A percentile compares a stretch with the other conserved stretches of the same genome.
phyloP scores from a whole-genome alignment of 2,329 filamentous ascomycete species.

The Penicillium sp. region DNA sequence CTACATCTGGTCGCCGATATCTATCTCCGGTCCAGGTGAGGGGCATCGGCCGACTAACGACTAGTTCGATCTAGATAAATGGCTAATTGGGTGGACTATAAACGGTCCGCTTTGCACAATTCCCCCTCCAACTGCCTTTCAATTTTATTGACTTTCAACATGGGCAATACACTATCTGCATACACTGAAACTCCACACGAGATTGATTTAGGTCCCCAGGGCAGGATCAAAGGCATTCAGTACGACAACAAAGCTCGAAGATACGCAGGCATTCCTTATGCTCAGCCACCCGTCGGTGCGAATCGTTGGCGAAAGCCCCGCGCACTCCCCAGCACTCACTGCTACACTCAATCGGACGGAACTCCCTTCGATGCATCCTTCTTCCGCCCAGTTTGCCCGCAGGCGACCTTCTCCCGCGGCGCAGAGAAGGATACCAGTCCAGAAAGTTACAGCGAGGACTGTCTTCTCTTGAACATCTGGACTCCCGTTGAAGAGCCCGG shows the following conservation, averaged over 20 bases:
- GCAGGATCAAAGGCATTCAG: conserved; percentile 18
- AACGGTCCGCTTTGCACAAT: neutral
- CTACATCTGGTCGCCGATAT: conserved; percentile 4
- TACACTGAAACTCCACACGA: conserved; percentile 4
- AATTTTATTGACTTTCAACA: neutral
- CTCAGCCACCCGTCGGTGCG: conserved; percentile 39
- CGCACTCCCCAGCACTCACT: conserved; percentile 32
- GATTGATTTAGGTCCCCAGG: conserved; percentile 3
- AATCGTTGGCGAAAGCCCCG: conserved; percentile 42
- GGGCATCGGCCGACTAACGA: neutral
- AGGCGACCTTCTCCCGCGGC: conserved; percentile 32
- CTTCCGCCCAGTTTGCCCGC: conserved; percentile 43
- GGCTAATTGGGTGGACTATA: neutral
- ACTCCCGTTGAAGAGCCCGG: conserved; percentile 34
- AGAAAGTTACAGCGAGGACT: conserved; percentile 46
- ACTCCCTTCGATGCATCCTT: conserved; percentile 38
- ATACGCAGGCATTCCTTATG: conserved; percentile 41
- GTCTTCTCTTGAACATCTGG: conserved; percentile 52
- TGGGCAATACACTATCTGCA: conserved; percentile 10
- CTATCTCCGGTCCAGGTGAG: neutral
- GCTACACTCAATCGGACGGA: conserved; percentile 21
- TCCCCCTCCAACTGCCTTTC: neutral
- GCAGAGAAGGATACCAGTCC: conserved; percentile 16
- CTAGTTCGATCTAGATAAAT: neutral
- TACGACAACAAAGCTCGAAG: conserved; percentile 27